Percentiles rank a stretch among this genome's conserved stretches.
Evolutionary conservation across 2,329 filamentous ascomycete species (phyloP).

Genomic region (Colletotrichum godetiae): DNA sequence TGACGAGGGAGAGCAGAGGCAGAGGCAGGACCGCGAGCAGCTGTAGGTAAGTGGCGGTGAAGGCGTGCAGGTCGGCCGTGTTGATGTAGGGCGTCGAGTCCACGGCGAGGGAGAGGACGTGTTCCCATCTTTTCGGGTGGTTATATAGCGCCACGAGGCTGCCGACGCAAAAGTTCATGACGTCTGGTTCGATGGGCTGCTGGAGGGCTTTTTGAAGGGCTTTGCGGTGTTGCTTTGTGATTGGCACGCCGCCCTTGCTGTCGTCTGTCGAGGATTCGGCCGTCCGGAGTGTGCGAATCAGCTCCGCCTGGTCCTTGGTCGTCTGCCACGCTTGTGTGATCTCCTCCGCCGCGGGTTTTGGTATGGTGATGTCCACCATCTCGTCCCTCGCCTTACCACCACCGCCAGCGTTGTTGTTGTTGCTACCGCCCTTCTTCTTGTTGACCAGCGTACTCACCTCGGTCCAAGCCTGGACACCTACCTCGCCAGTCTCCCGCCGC

Average conservation of each 20-base stretch:
- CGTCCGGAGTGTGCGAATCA: conserved; percentile 17
- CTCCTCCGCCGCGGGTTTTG: not conserved
- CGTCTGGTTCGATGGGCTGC: conserved; percentile 14
- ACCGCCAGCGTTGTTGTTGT: not conserved
- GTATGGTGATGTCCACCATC: conserved; percentile 12
- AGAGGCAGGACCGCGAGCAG: conserved; percentile 23
- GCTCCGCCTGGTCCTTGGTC: conserved; percentile 11
- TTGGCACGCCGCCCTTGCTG: not conserved
- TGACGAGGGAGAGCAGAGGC: conserved; percentile 10
- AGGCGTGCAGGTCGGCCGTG: conserved; percentile 19
- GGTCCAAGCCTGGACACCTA: conserved; percentile 27
- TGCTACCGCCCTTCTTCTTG: not conserved
- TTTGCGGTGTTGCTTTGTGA: conserved; percentile 27
- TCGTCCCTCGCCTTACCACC: conserved; percentile 2
- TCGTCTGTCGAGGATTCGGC: not conserved
- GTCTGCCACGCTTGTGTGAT: conserved; percentile 17
- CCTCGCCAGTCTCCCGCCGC: conserved; percentile 13
- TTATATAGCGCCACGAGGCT: conserved; percentile 19
- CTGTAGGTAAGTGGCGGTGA: conserved; percentile 23
- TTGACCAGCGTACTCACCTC: conserved; percentile 26
- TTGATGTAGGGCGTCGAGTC: conserved; percentile 21
- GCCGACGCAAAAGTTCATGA: conserved; percentile 26
- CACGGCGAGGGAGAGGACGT: conserved; percentile 22
- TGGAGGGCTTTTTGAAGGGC: conserved; percentile 23
- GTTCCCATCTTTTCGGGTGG: conserved; percentile 7